Base-by-base conservation (phyloP, 139 green algal species). In the Diplosphaera chodatii region DNA sequence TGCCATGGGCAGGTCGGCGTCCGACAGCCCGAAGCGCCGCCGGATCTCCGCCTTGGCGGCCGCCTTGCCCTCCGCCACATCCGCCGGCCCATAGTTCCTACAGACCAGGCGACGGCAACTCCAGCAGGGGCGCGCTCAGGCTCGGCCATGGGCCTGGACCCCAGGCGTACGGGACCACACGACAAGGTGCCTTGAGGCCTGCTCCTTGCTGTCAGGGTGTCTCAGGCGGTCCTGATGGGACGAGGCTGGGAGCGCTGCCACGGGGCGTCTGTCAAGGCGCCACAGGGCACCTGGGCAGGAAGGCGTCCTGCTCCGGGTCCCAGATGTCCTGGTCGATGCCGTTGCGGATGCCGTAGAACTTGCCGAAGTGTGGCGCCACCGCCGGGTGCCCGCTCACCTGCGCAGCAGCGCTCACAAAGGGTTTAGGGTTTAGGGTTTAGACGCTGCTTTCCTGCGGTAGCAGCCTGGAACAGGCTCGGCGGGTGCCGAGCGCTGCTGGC, bases 321-420 rank as follows among this genome's bases (percentile, higher is more conserved):
- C 95, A 99, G 67, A 98, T 94, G 78, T 99, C 95, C 32, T 85
- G 72, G 83, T 99, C 95, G 68, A 99, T 99, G 63, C 95, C 95
- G 77, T 99, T 99, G 41, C 81, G 78, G 66, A 97, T 89, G 68
- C 92, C 92, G 64, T 86, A 94, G 74, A 97, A 90, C 80, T 96
- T 96, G 77, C 67, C 68, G 32, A 94, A 74, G 79, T 93, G 76
- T 1, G 87, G 74, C 0, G 83, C 87, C 13, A 97, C 80, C 13
- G 85, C 81, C 4, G 85, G 82, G 81, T 92, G 77, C 16, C 90
- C 91, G 16, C 69, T 80, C 62, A 96, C 84, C 79, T 90, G 75
- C 67, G 63, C 10, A 59, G 48, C 48, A 59, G 18, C 22, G 48
- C 3, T 59, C 16, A 59, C 8, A 13, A 8, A 48, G 13, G 37